Conservation (phyloP, 78 protist genomes). For the Speleostelium caveatum region DNA sequence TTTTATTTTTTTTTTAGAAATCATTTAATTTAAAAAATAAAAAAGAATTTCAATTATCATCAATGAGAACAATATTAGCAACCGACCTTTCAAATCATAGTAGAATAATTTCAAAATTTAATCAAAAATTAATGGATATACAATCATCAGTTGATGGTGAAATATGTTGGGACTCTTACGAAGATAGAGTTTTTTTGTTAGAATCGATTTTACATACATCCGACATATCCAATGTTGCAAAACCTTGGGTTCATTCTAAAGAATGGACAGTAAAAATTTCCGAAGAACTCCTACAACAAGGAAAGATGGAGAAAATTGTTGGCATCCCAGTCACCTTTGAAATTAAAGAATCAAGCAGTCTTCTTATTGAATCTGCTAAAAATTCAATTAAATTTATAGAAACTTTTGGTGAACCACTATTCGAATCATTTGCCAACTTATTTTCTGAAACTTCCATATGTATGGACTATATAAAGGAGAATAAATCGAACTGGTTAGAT, state of each 20-base stretch:
- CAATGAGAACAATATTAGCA: conserved; percentile 9
- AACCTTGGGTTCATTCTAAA: conserved; percentile 14
- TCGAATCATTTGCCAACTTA: background rate
- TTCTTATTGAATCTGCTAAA: background rate
- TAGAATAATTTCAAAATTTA: background rate
- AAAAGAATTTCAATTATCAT: background rate
- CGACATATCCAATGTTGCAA: conserved; percentile 76
- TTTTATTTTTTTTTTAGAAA: background rate
- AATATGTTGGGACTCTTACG: background rate
- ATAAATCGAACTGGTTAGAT: conserved; percentile 16
- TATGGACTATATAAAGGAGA: background rate
- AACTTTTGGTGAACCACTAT: conserved; percentile 45
- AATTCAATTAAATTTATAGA: conserved; percentile 72
- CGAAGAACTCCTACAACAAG: conserved; percentile 59
- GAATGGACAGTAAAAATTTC: conserved; percentile 37
- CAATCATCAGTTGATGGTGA: background rate
- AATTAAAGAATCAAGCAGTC: background rate
- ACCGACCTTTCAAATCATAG: conserved; percentile 10
- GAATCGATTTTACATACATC: conserved; percentile 20
- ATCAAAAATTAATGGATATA: background rate
- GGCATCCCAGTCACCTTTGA: conserved; percentile 64
- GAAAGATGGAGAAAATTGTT: conserved; percentile 26
- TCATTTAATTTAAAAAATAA: background rate
- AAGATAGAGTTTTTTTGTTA: conserved; percentile 10
- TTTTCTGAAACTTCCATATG: conserved; percentile 45